Base-by-base conservation (phyloP, 2,329 filamentous ascomycete genomes). In the Microcyclospora tardicrescens region DNA sequence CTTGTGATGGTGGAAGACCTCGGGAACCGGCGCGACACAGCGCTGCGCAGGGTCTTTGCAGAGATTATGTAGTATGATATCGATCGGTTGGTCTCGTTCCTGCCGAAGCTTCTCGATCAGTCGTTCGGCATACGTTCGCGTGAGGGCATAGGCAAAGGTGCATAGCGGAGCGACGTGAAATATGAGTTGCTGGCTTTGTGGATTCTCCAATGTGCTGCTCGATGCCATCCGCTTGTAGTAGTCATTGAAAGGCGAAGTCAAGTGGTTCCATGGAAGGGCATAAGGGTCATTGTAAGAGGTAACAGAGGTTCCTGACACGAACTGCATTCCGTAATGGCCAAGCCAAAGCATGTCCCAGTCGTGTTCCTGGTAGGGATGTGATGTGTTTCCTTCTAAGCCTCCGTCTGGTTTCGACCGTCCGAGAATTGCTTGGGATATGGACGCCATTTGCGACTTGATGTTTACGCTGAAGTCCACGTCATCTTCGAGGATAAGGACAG, bases 381-480 rank as follows among this genome's bases (percentile, higher is more conserved):
- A n/a, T n/a, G n/a, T n/a, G n/a, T n/a, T n/a, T n/a, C n/a, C n/a
- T n/a, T n/a, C n/a, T n/a, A n/a, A n/a, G n/a, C n/a, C n/a, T n/a
- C n/a, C n/a, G 14, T 40, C 34, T 9, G 35, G 12, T 8, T 13
- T 24, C 9, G 16, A 9, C 10, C n/a, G 28, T 30, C 14, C 10
- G 12, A 39, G 16, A 19, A 45, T 36, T 14, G 41, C 36, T 11
- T 59, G 52, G 2, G 60, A 60, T 8, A 61, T 42, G 37, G 61
- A 56, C 10, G 55, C 43, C 45, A 57, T 62, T 41, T 60, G 58
- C 24, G 27, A 6, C 29, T 42, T 33, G 16, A 63, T 56, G 32
- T 56, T 55, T 27, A 63, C 55, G 40, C 62, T 58, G 54, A 58
- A 64, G 38, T 63, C 61, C 33, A 62, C 61, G 38, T 64, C 61